These are phyloP conservation scores for Serendipita sp. DNA, from an alignment of 768 basidiomycete species.

Conservation along the genomic window DNA sequence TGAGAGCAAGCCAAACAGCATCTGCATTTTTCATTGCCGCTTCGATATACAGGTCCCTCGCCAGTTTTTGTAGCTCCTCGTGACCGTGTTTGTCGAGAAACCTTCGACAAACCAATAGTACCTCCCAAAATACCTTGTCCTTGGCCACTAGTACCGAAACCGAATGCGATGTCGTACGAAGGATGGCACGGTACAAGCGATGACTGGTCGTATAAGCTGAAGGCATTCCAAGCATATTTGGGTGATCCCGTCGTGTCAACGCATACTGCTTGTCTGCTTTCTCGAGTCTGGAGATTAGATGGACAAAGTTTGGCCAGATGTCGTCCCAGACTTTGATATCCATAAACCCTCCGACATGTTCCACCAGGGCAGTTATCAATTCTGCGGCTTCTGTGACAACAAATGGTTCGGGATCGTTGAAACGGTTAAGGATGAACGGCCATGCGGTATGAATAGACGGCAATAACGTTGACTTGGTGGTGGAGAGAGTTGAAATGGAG, in stretches of 20 bases:
- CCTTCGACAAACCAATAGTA: slow-evolving; percentile 54
- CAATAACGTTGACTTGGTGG: slow-evolving; percentile 54
- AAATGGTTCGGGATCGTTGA: slow-evolving; percentile 55
- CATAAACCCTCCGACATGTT: slow-evolving; percentile 73
- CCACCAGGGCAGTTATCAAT: slow-evolving; percentile 55
- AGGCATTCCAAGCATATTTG: slow-evolving; percentile 34
- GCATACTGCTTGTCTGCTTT: slow-evolving; percentile 51
- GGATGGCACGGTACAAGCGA: slow-evolving; percentile 57
- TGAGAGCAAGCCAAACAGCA: slow-evolving; percentile 66
- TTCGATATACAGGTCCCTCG: slow-evolving; percentile 45
- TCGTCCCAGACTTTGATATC: slow-evolving; percentile 74
- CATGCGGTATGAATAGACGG: slow-evolving; percentile 78
- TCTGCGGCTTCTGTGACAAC: slow-evolving; percentile 63
- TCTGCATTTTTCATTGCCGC: slow-evolving; percentile 53
- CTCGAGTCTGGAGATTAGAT: slow-evolving; percentile 43
- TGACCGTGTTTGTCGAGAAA: slow-evolving; percentile 56
- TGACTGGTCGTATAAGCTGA: slow-evolving; percentile 71
- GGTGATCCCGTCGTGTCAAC: slow-evolving; percentile 36
- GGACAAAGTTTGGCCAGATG: slow-evolving; percentile 71
- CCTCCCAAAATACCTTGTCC: slow-evolving; percentile 66
- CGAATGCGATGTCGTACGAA: slow-evolving; percentile 56
- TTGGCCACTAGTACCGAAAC: slow-evolving; percentile 48
- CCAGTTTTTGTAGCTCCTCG: slow-evolving; percentile 54
- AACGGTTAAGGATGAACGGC: slow-evolving; percentile 83
- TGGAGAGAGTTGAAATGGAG: slow-evolving; percentile 49